phyloP scores from a whole-genome alignment of 1,284 basidiomycete species.

The Fomitopsis palustris region DNA sequence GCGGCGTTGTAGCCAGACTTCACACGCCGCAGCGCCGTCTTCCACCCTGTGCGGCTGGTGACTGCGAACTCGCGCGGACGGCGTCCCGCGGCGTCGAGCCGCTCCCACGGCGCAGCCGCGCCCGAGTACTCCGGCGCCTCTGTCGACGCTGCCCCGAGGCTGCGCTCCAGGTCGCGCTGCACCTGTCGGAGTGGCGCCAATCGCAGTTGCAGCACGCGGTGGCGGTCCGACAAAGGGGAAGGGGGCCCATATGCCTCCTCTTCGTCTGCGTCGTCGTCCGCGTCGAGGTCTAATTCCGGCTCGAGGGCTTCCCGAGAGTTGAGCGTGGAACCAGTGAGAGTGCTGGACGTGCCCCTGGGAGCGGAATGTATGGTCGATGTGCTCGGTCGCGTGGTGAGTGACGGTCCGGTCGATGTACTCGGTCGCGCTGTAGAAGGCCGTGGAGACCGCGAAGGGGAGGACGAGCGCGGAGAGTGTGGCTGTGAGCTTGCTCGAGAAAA shows the following conservation, averaged over 20 bases:
- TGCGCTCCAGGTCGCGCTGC: slow-evolving; percentile 45
- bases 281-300: slow-evolving; percentile 10
- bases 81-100: slow-evolving; percentile 2
- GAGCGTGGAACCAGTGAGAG: not conserved
- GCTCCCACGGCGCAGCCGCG: slow-evolving; percentile 17
- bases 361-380: not conserved
- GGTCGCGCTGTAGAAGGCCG: not conserved
- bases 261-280: slow-evolving; percentile 11
- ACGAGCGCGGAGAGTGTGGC: not conserved
- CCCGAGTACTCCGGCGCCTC: slow-evolving; percentile 9
- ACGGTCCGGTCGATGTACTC: not conserved
- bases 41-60: slow-evolving; percentile 24
- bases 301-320: not conserved
- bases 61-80: slow-evolving; percentile 20
- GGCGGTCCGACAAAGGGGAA: slow-evolving; percentile 34
- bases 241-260: slow-evolving; percentile 1
- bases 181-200: slow-evolving; percentile 47
- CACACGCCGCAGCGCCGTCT: slow-evolving; percentile 19
- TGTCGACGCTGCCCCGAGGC: slow-evolving; percentile 37
- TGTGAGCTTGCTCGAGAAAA: slow-evolving; percentile 24
- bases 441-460: not conserved
- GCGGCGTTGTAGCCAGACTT: slow-evolving; percentile 7
- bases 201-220: slow-evolving; percentile 41
- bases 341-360: not conserved
- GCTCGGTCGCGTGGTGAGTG: not conserved